phyloP scores from a whole-genome alignment of 2,329 filamentous ascomycete genomes.

The Botrytis galanthina region DNA sequence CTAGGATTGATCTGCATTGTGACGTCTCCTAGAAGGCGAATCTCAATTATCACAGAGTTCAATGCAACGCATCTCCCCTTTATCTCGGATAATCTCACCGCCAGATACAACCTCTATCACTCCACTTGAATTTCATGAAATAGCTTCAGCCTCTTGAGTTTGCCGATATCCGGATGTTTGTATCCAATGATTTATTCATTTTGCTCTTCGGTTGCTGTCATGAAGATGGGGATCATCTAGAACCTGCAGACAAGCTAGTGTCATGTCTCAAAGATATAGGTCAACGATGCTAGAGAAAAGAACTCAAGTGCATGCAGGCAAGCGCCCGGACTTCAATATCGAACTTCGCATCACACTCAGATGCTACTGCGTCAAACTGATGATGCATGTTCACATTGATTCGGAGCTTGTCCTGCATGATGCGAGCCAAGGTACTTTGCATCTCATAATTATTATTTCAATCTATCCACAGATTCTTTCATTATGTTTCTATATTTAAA shows the following conservation, averaged over 20 bases:
- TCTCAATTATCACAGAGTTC: neutral
- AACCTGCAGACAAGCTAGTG: too few species aligned
- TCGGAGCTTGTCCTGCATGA: neutral
- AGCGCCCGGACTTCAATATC: neutral
- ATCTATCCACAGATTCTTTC: neutral
- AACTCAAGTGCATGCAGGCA: neutral
- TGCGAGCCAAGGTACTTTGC: neutral
- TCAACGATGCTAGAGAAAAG: neutral
- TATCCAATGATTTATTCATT: neutral
- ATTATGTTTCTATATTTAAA: neutral
- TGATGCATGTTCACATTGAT: neutral
- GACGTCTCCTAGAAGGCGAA: neutral
- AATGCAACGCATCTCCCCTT: neutral
- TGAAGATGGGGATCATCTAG: neutral
- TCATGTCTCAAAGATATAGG: neutral
- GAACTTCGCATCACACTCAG: too few species aligned
- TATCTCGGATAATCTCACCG: conserved; percentile 2
- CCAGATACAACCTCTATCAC: neutral
- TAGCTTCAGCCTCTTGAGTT: neutral
- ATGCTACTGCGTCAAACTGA: neutral
- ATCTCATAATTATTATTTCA: neutral
- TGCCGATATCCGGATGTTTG: neutral
- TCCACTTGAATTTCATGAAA: neutral
- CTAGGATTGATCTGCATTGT: neutral
- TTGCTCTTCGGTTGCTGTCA: neutral